These are phyloP conservation scores for Ricinus communis DNA, from an alignment of 345 rosid species.

Conservation along the genomic window DNA sequence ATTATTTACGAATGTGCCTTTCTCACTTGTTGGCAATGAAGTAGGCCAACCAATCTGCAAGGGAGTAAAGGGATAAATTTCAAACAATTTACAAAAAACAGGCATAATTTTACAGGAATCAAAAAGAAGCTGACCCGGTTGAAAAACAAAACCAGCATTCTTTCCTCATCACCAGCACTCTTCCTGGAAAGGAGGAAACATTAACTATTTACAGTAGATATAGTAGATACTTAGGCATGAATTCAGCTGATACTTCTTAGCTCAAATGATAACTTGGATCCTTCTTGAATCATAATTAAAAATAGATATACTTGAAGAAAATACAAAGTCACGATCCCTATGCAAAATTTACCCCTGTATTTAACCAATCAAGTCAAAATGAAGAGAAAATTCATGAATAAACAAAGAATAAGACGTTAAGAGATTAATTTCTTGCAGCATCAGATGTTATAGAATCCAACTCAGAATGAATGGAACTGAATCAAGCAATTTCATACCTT, in stretches of 20 bases:
- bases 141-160: constrained; percentile 77
- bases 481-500: constrained; percentile 49
- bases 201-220: constrained; percentile 2
- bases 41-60: constrained; percentile 96
- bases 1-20: constrained; percentile 59
- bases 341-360: neutral
- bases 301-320: neutral
- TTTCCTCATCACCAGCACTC: constrained; percentile 84
- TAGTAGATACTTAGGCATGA: neutral
- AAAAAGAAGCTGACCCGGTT: constrained; percentile 52
- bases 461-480: neutral
- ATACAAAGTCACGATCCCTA: neutral
- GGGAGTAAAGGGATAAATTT: neutral
- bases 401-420: neutral
- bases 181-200: constrained; percentile 46
- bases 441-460: neutral
- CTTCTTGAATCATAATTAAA: neutral
- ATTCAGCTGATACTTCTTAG: neutral
- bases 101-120: neutral
- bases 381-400: neutral
- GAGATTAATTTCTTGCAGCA: neutral
- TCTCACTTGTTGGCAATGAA: constrained; percentile 86
- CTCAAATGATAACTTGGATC: neutral
- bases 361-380: neutral
- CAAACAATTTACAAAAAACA: constrained; percentile 3